Conservation (phyloP, 352 stramenopile species). For the Globisporangium cylindrosporum region DNA sequence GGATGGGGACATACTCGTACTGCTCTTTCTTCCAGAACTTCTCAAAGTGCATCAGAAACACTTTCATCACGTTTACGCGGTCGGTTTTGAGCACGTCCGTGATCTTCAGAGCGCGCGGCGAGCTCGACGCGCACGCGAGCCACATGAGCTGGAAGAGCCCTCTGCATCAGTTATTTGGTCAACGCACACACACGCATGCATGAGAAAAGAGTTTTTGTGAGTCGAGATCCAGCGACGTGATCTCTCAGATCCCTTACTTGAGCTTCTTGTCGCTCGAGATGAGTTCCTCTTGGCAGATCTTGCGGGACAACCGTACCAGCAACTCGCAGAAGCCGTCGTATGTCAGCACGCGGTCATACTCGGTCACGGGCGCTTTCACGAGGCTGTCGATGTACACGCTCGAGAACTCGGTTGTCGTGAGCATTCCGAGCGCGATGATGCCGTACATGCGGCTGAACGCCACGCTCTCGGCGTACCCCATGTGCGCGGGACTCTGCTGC, state of each 20-base stretch:
- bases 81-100: slow-evolving; percentile 74
- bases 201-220: background rate
- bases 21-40: slow-evolving; percentile 79
- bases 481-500: slow-evolving; percentile 40
- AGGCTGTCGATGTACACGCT: slow-evolving; percentile 76
- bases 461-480: slow-evolving; percentile 72
- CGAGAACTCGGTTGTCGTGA: slow-evolving; percentile 79
- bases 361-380: slow-evolving; percentile 41
- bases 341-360: slow-evolving; percentile 63
- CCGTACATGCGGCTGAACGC: slow-evolving; percentile 69
- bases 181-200: background rate
- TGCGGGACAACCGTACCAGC: slow-evolving; percentile 56
- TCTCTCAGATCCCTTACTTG: slow-evolving; percentile 34
- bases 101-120: slow-evolving; percentile 54
- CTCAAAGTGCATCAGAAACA: slow-evolving; percentile 71
- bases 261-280: slow-evolving; percentile 45
- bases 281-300: slow-evolving; percentile 34
- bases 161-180: slow-evolving; percentile 15
- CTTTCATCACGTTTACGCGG: slow-evolving; percentile 48
- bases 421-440: slow-evolving; percentile 67
- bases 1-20: slow-evolving; percentile 44
- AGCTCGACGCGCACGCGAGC: slow-evolving; percentile 57
- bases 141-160: slow-evolving; percentile 84
- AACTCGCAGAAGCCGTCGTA: slow-evolving; percentile 64
- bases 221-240: background rate